Base-by-base conservation (phyloP, 192 early-diverging fungal species). In the Coemansia sp. region DNA sequence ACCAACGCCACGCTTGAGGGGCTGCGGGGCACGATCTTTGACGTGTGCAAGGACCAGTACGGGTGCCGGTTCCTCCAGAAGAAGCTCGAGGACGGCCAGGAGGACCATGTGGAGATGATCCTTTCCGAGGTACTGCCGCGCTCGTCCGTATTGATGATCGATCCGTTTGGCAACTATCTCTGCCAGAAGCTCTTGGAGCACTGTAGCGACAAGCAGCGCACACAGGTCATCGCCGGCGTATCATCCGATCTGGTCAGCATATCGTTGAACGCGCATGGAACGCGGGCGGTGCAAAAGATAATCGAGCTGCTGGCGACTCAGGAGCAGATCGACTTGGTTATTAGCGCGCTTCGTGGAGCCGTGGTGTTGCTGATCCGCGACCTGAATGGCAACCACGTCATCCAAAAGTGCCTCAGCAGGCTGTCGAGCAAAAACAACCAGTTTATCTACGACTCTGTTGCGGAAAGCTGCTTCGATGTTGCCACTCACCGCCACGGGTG, bases 151-250 rank as follows among this genome's bases (percentile, higher is more conserved):
- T 81, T 96, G 32, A 95, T 95, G 91, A 94, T 91, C 28, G 93
- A 96, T 81, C 92, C 94, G 2, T 96, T 96, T 82, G 94, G 94
- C 44, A 96, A 96, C 76, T 96, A 96, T 70, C 83, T 96, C 32
- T 94, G 93, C 73, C 94, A 96, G 69, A 94, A 94, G 69, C 73
- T 96, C n/a, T 70, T 96, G 39, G 94, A 96, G 72, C 84, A 86
- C 78, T 92, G 91, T 70, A 88, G 80, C 38, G 92, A 95, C 63
- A 78, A 84, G 8, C 93, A 96, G 68, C 84, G 90, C 53, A 90
- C 87, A 10, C 85, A 85, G 74, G 89, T 94, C 70, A 89, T 95
- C 16, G 86, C 88, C 49, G 86, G 67, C 7, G 91, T 94, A 16
- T 86, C 91, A 0, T 86, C 89, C 6, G 90, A 94, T 33, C 77